phyloP scores from a whole-genome alignment of 1,284 basidiomycete species.

The Spongiforma sp. region DNA sequence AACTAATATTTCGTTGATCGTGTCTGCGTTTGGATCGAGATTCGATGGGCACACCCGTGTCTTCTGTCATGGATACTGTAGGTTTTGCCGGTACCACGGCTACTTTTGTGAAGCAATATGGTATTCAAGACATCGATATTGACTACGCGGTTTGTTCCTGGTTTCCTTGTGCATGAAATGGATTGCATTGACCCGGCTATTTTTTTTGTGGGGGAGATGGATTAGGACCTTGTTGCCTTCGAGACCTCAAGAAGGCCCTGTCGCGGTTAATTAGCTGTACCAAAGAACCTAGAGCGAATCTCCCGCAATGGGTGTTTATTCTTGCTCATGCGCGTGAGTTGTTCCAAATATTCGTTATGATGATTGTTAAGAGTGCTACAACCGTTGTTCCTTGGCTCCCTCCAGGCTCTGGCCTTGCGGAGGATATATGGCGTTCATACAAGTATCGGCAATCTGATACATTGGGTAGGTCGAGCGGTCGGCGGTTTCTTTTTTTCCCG shows the following conservation, averaged over 20 bases:
- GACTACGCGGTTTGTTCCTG: slow-evolving; percentile 49
- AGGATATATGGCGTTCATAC: slow-evolving; percentile 57
- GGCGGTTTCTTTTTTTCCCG: not conserved
- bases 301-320: slow-evolving; percentile 40
- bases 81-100: slow-evolving; percentile 51
- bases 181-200: not conserved
- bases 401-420: slow-evolving; percentile 38
- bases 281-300: slow-evolving; percentile 35
- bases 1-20: slow-evolving; percentile 58
- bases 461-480: slow-evolving; percentile 41
- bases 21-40: slow-evolving; percentile 58
- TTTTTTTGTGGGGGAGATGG: not conserved
- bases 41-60: slow-evolving; percentile 44
- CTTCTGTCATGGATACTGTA: slow-evolving; percentile 44
- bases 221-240: slow-evolving; percentile 51
- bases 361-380: not conserved
- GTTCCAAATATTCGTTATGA: not conserved
- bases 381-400: slow-evolving; percentile 25
- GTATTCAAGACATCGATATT: slow-evolving; percentile 58
- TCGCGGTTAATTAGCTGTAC: slow-evolving; percentile 51
- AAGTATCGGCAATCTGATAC: slow-evolving; percentile 56
- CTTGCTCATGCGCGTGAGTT: slow-evolving; percentile 42
- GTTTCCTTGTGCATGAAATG: not conserved
- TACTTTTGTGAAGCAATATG: slow-evolving; percentile 51
- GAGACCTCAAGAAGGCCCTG: slow-evolving; percentile 45